Conservation (phyloP, 2,329 filamentous ascomycete genomes). For the Parasarocladium wereldwijsianum region DNA sequence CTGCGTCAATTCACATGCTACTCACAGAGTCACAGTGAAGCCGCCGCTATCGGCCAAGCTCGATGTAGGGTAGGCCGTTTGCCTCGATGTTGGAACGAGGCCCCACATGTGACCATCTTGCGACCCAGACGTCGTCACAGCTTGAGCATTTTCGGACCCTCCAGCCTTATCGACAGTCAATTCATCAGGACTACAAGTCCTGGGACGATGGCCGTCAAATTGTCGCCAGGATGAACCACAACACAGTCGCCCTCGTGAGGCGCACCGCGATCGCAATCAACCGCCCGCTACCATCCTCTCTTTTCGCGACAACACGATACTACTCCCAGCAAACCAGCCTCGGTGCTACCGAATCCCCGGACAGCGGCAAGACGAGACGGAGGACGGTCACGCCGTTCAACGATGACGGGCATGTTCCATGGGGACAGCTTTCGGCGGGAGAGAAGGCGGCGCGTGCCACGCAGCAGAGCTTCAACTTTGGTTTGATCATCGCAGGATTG, state of each 20-base stretch:
- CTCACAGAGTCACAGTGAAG: too few species aligned
- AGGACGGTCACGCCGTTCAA: slow-evolving; percentile 70
- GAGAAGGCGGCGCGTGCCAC: slow-evolving; percentile 79
- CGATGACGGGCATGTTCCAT: slow-evolving; percentile 70
- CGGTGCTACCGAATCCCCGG: slow-evolving; percentile 17
- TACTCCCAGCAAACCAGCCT: slow-evolving; percentile 46
- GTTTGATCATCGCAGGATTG: slow-evolving; percentile 60
- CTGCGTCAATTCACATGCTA: too few species aligned
- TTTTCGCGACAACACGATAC: slow-evolving; percentile 26
- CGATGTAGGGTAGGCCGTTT: too few species aligned
- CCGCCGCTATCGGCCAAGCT: too few species aligned
- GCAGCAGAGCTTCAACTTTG: slow-evolving; percentile 82
- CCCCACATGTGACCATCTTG: too few species aligned
- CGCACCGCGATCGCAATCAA: slow-evolving; percentile 16
- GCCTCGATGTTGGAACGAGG: too few species aligned
- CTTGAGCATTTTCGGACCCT: too few species aligned
- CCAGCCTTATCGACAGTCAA: too few species aligned
- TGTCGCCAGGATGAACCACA: slow-evolving; percentile 31
- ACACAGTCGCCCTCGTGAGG: slow-evolving; percentile 20
- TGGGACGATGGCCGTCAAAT: slow-evolving; percentile 19
- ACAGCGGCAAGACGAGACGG: slow-evolving; percentile 42
- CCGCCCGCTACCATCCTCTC: slow-evolving; percentile 8
- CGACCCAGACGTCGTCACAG: too few species aligned
- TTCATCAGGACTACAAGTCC: slow-evolving; percentile 7
- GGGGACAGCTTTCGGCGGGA: slow-evolving; percentile 56